phyloP scores from a whole-genome alignment of 345 rosid genomes.

The Boechera divaricarpa region DNA sequence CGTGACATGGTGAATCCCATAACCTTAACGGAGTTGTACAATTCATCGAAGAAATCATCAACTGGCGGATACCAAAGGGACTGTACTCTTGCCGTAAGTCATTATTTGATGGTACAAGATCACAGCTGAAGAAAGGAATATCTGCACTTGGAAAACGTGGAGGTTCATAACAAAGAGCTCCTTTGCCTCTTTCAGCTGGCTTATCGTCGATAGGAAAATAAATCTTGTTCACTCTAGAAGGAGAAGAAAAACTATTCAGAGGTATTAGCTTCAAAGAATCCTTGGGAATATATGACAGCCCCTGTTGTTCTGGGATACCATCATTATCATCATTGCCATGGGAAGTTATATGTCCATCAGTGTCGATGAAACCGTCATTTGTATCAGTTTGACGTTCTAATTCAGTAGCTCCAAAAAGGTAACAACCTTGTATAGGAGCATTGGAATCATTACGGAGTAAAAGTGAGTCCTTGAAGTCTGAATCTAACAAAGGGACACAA shows the following conservation, averaged over 20 bases:
- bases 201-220: slow-evolving; percentile 50
- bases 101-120: slow-evolving; percentile 77
- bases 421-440: slow-evolving; percentile 50
- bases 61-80: slow-evolving; percentile 96
- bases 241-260: slow-evolving; percentile 59
- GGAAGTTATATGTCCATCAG: slow-evolving; percentile 54
- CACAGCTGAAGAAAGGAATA: slow-evolving; percentile 94
- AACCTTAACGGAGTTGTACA: slow-evolving; percentile 86
- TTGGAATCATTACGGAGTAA: slow-evolving; percentile 43
- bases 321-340: slow-evolving; percentile 48
- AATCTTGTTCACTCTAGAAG: slow-evolving; percentile 41
- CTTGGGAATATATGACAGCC: slow-evolving; percentile 53
- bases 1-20: slow-evolving; percentile 88
- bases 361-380: slow-evolving; percentile 56
- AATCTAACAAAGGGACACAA: slow-evolving; percentile 45
- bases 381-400: slow-evolving; percentile 48
- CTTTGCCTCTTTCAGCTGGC: slow-evolving; percentile 58
- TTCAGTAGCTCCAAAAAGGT: slow-evolving; percentile 56
- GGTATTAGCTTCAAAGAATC: slow-evolving; percentile 72
- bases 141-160: slow-evolving; percentile 97
- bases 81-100: slow-evolving; percentile 93
- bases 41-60: slow-evolving; percentile 84
- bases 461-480: slow-evolving; percentile 47
- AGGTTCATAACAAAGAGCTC: slow-evolving; percentile 93
- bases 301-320: slow-evolving; percentile 51